Conservation (phyloP, 208 protist genomes). For the Trichomonas gallinae region DNA sequence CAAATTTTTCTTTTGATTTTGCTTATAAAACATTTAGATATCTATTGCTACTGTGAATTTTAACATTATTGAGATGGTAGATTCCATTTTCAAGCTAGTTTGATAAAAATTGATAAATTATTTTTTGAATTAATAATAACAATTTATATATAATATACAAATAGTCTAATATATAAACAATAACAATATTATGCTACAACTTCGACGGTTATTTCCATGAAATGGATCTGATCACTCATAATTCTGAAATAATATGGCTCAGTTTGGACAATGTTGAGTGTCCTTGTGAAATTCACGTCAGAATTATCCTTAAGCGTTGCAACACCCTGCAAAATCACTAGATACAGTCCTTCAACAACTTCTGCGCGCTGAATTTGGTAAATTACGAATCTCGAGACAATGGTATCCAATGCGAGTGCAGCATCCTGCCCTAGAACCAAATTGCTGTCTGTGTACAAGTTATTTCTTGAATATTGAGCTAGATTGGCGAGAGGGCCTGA, state of each 20-base stretch:
- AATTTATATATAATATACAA: no score
- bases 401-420: neutral
- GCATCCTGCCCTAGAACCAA: neutral
- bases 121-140: no score
- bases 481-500: neutral
- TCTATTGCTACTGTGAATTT: no score
- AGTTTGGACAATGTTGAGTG: neutral
- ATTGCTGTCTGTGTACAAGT: neutral
- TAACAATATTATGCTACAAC: neutral
- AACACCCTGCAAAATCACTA: neutral
- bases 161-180: neutral
- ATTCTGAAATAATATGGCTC: neutral
- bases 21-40: no score
- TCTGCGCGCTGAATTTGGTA: neutral
- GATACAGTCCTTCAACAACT: neutral
- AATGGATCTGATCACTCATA: neutral
- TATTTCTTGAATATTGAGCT: neutral
- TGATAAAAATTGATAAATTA: no score
- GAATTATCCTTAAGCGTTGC: neutral
- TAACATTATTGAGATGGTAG: no score
- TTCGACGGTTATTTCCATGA: neutral
- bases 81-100: no score
- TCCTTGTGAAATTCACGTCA: neutral
- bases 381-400: neutral
- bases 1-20: no score